Evolutionary conservation across 2,329 filamentous ascomycete genomes (phyloP), one percentile per base, ranked within the genome.

Genomic region (Blumeria graminis): DNA sequence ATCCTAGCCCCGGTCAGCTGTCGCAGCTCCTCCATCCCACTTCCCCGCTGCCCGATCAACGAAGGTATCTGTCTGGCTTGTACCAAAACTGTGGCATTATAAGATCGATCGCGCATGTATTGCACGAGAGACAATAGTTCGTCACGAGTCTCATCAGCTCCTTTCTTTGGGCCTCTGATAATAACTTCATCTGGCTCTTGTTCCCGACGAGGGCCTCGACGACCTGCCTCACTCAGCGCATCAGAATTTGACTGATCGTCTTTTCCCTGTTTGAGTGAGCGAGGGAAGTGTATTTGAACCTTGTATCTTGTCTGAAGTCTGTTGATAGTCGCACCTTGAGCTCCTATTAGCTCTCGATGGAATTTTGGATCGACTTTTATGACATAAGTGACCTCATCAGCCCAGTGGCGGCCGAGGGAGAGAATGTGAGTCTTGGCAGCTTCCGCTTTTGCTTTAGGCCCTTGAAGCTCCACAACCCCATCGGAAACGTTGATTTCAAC

Each of bases 211-310:
- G 75, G 73, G 67, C 80, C 80, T 58, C 74, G 72, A 55, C 71
- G 69, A 59, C 77, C 79, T 55, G 73, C 72, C 58, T 90, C 84
- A 60, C 81, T 84, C 33, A 75, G 74, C 39, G 76, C 81, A 62
- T 90, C 88, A 13, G 74, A 76, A 60, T 77, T 76, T 13, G 80
- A 78, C 58, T 81, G 76, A 57, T 93, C 87, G 58, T 92, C 85
- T 58, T 77, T 74, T 55, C 68, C 71, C 53, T 75, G 72, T 66
- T 88, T 86, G 43, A 72, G 71, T 6, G 74, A 74, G 56, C 76
- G 76, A 10, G 92, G 92, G 74, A 98, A 98, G 71, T 95, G 90
- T 63, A 98, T 92, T 60, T 89, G 81, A 45, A 98, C 92, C 66
- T 84, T 83, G 74, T 98, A 95, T 51, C 89, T 84, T 57, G 82